These are phyloP conservation scores for Trichosporon faecale DNA, from an alignment of 1,284 basidiomycete species.

Conservation along the genomic window DNA sequence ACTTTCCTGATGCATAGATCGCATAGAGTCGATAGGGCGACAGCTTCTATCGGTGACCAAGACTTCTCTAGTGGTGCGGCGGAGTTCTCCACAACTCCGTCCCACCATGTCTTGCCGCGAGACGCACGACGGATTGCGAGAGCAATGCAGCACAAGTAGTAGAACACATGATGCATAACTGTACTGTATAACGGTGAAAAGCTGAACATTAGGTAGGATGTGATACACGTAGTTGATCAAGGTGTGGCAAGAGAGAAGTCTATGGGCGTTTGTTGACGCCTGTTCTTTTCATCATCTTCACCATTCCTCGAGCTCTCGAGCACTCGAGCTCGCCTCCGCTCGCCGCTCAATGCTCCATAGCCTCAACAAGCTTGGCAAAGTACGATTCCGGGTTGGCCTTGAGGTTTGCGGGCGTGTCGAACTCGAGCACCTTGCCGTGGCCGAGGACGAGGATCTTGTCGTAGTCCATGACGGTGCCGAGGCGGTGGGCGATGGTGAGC, in stretches of 20 bases:
- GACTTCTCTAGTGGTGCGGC: no score
- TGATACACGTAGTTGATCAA: slow-evolving; percentile 2
- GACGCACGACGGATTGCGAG: no score
- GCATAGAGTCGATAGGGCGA: no score
- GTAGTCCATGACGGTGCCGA: slow-evolving; percentile 56
- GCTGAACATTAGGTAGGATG: background rate
- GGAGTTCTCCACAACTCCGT: no score
- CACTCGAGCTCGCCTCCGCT: background rate
- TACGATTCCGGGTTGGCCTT: slow-evolving; percentile 57
- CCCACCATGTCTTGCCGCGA: no score
- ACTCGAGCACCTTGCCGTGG: slow-evolving; percentile 57
- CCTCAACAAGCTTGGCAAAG: slow-evolving; percentile 62
- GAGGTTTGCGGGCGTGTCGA: slow-evolving; percentile 61
- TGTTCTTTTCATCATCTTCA: background rate
- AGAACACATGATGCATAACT: slow-evolving; percentile 7
- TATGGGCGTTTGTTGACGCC: background rate
- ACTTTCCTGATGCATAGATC: no score
- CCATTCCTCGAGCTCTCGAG: no score
- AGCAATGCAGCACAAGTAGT: background rate
- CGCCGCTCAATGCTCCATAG: slow-evolving; percentile 38
- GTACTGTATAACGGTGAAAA: background rate
- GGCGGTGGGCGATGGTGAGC: slow-evolving; percentile 53
- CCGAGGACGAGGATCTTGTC: slow-evolving; percentile 58
- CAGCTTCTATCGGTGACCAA: no score
- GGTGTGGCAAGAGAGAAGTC: background rate